Evolutionary conservation across 345 rosid species (phyloP), one percentile per base, ranked within the genome.

Genomic region (Sisymbrium irio): DNA sequence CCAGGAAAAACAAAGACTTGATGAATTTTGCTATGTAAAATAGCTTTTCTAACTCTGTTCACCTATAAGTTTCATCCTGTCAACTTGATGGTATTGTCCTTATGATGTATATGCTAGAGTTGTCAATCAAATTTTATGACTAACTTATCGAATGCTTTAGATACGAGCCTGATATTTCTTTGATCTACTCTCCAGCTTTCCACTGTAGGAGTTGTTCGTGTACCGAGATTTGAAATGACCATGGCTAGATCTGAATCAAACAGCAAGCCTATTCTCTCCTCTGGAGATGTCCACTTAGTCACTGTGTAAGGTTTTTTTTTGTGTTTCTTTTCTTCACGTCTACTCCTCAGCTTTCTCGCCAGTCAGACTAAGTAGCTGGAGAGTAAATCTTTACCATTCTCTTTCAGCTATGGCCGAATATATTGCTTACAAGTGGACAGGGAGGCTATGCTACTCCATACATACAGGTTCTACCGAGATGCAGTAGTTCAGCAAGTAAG

Each of bases 361-460:
- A 37, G 40, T 63, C 25, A 60, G 19, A 27, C 28, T 25, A 41
- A 6, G 13, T 49, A 9, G 17, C 27, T 40, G 42, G 57, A 22
- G 45, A 65, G 30, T 72, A 44, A 71, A 53, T 15, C 18, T 17
- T 67, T 65, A 40, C 45, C 54, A 58, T 51, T 65, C 36, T 50
- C 19, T 71, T 65, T 71, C 98, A 96, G 99, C 64, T 96, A 96
- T 80, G 99, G 97, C 68, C 88, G 99, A 80, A 89, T 96, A 77
- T 96, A 96, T 82, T 96, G 99, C 85, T 82, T 96, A 79, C 98
- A 96, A 84, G 85, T 89, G 82, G 99, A 96, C 81, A 92, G 92
- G 83, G 89, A 90, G 78, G 97, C 98, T 55, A 96, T 96, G 98
- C 84, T 84, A 44, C 91, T 96, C 46, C 90, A 96, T 80, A 85